Percentiles rank a stretch among this genome's conserved stretches.
Conservation (phyloP, 441 rosid species). For the Syzygium malaccense region DNA sequence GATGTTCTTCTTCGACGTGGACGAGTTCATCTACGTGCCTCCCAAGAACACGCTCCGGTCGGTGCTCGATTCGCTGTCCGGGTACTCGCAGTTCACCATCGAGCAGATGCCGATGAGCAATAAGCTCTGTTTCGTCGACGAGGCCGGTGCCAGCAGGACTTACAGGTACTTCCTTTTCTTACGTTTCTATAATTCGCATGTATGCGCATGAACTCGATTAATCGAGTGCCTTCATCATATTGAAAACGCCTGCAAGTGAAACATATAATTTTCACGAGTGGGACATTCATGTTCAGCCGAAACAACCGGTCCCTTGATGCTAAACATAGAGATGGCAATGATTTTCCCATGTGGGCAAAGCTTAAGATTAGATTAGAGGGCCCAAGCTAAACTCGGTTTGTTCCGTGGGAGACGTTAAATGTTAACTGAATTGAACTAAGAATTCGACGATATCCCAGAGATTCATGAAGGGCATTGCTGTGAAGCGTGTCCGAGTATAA, state of each 20-base stretch:
- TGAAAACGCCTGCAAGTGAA: not conserved
- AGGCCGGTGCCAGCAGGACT: constrained; percentile 52
- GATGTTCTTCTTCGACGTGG: constrained; percentile 93
- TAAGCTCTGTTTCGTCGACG: constrained; percentile 56
- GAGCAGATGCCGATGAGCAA: constrained; percentile 81
- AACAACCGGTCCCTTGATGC: not conserved
- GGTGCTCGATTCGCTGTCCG: constrained; percentile 54
- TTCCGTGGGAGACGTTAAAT: not conserved
- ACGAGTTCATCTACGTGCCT: constrained; percentile 62
- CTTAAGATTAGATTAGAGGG: not conserved
- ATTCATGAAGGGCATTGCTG: not conserved
- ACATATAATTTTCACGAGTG: not conserved
- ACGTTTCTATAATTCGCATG: not conserved
- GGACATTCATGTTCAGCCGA: not conserved
- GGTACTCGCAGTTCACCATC: constrained; percentile 60
- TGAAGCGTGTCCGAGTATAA: not conserved
- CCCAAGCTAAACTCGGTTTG: not conserved
- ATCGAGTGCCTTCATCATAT: not conserved
- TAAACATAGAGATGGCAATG: not conserved
- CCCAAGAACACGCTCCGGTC: constrained; percentile 40
- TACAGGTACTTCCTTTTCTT: constrained; percentile 37
- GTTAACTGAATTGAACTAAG: not conserved
- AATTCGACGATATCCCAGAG: not conserved
- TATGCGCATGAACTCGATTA: not conserved
- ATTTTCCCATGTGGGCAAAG: not conserved